Conservation (phyloP, 306 rosid species). For the cucumber (Cucumis sativus) region DNA sequence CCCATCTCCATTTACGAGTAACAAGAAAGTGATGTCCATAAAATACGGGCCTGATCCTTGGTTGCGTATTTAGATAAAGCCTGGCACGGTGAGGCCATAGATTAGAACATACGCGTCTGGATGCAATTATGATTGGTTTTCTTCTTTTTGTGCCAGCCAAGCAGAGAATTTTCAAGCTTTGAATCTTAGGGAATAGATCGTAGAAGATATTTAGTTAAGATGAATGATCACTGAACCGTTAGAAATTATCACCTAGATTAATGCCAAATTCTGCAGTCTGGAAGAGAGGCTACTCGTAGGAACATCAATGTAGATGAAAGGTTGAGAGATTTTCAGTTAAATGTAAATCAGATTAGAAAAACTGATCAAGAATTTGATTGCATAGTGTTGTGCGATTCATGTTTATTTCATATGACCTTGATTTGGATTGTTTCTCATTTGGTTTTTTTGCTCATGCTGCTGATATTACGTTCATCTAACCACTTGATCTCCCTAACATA, state of each 20-base stretch:
- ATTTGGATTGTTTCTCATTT: background rate
- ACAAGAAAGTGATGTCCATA: background rate
- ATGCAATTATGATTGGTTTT: background rate
- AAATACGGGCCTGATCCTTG: background rate
- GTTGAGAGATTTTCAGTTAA: too few species aligned
- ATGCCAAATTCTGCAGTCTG: background rate
- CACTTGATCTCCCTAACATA: background rate
- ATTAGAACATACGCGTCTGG: too few species aligned
- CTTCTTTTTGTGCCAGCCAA: background rate
- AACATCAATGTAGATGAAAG: background rate
- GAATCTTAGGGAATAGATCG: too few species aligned
- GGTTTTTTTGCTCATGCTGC: background rate
- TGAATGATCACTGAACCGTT: background rate
- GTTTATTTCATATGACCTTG: background rate
- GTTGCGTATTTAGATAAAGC: background rate
- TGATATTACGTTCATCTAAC: background rate
- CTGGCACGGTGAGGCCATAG: too few species aligned
- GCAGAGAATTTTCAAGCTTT: too few species aligned
- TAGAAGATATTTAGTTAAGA: background rate
- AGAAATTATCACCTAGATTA: background rate
- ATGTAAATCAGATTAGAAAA: background rate
- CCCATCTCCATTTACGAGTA: background rate
- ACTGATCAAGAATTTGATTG: background rate
- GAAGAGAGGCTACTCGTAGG: background rate
- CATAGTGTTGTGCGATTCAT: background rate